These are phyloP conservation scores for Simmondsia chinensis DNA, from an alignment of 148 eudicot species.

Conservation along the genomic window DNA sequence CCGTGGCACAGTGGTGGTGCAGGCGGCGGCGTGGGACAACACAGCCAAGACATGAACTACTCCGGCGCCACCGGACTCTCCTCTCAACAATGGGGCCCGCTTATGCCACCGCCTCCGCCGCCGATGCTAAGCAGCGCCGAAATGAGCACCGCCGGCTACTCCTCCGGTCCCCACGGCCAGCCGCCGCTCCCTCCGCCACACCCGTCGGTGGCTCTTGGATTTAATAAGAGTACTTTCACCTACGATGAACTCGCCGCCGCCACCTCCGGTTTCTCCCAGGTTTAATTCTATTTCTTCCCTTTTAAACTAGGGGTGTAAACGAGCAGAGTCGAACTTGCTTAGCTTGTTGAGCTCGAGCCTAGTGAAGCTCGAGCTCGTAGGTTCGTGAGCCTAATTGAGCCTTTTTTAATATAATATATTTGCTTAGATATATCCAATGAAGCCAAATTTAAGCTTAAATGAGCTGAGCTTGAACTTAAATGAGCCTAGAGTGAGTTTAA, in stretches of 20 bases:
- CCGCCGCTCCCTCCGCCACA: slow-evolving; percentile 53
- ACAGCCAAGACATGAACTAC: slow-evolving; percentile 16
- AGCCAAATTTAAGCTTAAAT: too few relatives aligned
- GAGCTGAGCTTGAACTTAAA: too few relatives aligned
- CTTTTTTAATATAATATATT: too few relatives aligned
- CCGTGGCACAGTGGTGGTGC: slow-evolving; percentile 13
- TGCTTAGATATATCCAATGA: too few relatives aligned
- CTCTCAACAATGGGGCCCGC: slow-evolving; percentile 18
- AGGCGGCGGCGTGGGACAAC: too few relatives aligned
- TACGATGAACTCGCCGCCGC: slow-evolving; percentile 63
- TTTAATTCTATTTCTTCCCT: too few relatives aligned
- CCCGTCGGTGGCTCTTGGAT: slow-evolving; percentile 41
- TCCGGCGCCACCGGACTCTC: slow-evolving; percentile 11
- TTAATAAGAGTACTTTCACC: slow-evolving; percentile 44
- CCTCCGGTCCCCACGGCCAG: slow-evolving; percentile 26
- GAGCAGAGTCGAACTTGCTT: too few relatives aligned
- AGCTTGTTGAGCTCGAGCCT: too few relatives aligned
- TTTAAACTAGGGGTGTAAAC: too few relatives aligned
- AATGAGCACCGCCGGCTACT: slow-evolving; percentile 27
- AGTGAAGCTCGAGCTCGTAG: too few relatives aligned
- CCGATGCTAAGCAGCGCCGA: slow-evolving; percentile 31
- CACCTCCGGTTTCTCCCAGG: slow-evolving; percentile 42
- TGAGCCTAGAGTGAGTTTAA: too few relatives aligned
- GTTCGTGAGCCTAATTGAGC: too few relatives aligned
- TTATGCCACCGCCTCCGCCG: slow-evolving; percentile 42